Conservation (phyloP, 176 grass and related monocot species). For the Olyra latifolia region DNA sequence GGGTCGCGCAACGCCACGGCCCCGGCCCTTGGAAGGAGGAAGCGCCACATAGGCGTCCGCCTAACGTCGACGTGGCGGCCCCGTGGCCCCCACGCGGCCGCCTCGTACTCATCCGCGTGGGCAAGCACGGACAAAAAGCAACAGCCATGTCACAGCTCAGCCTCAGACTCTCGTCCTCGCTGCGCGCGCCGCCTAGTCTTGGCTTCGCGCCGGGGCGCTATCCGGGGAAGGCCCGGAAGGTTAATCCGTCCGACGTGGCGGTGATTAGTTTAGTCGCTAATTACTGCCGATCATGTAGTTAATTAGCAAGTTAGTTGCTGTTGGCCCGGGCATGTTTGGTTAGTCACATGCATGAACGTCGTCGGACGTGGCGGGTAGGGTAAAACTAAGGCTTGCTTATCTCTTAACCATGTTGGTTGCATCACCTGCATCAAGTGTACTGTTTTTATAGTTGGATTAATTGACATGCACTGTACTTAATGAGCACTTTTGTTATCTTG, state of each 20-base stretch:
- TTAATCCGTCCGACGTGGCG: conserved; percentile 38
- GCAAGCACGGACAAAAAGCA: not conserved
- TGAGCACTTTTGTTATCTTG: not conserved
- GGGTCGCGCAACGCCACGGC: too few relatives aligned
- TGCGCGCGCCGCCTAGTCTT: not conserved
- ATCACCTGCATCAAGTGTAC: not conserved
- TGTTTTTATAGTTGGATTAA: not conserved
- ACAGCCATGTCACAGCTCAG: conserved; percentile 40
- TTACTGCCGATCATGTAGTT: not conserved
- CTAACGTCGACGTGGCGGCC: conserved; percentile 28
- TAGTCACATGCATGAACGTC: not conserved
- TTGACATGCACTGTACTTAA: not conserved
- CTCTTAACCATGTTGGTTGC: not conserved
- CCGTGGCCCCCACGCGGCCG: conserved; percentile 3
- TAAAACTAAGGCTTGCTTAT: not conserved
- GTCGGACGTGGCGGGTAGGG: conserved; percentile 36
- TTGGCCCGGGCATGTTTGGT: not conserved
- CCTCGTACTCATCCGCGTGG: conserved; percentile 2
- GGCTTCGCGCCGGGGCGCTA: not conserved
- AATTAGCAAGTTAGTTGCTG: conserved; percentile 3
- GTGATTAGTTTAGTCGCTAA: conserved; percentile 4
- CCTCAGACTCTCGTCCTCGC: not conserved
- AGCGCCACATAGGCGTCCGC: conserved; percentile 43
- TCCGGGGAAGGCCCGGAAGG: not conserved
- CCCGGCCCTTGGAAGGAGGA: conserved; percentile 43